Evolutionary conservation across 1,284 basidiomycete species (phyloP).

Genomic region (Ustilago loliicola): DNA sequence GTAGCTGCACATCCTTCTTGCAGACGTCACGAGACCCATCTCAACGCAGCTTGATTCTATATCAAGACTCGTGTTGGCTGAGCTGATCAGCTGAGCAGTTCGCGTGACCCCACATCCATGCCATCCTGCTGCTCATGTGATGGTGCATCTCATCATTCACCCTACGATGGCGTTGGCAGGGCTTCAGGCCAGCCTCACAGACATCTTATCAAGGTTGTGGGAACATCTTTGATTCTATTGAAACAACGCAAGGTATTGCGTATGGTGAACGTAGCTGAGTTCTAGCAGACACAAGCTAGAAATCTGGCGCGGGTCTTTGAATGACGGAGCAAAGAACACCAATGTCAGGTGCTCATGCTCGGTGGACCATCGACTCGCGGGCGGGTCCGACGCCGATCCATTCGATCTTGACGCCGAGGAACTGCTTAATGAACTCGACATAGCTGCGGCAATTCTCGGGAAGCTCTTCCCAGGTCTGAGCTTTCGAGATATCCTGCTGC

Average conservation of each 20-base stretch:
- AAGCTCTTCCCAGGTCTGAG: conserved; percentile 80
- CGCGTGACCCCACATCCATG: background rate
- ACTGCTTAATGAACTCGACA: conserved; percentile 87
- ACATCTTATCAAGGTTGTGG: background rate
- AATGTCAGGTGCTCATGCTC: conserved; percentile 23
- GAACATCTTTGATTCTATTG: conserved; percentile 33
- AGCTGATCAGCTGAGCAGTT: conserved; percentile 14
- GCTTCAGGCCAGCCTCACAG: conserved; percentile 1
- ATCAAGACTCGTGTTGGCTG: background rate
- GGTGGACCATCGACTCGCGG: conserved; percentile 81
- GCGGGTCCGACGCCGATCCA: conserved; percentile 93
- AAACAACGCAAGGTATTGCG: conserved; percentile 46
- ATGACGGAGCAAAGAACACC: too few relatives aligned
- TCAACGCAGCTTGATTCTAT: background rate
- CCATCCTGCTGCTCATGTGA: conserved; percentile 8
- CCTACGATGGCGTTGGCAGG: background rate
- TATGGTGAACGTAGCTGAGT: conserved; percentile 9
- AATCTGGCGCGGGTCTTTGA: background rate
- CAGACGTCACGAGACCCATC: conserved; percentile 4
- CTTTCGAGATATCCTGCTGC: conserved; percentile 82
- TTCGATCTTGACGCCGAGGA: conserved; percentile 83
- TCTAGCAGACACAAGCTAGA: background rate
- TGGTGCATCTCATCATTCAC: background rate
- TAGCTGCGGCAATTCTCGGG: conserved; percentile 90
- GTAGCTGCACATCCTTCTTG: background rate